Evolutionary conservation across 352 stramenopile genomes (phyloP).

Genomic region (Blastocystis sp.): DNA sequence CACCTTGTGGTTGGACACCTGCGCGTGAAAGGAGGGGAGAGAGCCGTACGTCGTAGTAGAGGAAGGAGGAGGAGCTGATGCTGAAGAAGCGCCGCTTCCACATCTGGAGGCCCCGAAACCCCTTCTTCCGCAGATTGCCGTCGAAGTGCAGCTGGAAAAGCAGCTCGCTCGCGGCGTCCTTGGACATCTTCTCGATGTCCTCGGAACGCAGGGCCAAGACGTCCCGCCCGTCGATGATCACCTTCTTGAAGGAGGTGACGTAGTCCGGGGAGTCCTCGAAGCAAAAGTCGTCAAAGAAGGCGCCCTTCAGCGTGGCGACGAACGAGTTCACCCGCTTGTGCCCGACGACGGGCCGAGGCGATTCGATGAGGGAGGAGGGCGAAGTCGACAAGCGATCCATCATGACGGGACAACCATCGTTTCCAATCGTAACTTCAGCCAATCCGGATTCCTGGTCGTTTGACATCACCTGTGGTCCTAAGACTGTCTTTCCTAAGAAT

Average conservation of each 20-base stretch:
- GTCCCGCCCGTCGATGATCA: conserved; percentile 16
- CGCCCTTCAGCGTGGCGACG: background rate
- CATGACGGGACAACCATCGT: conserved; percentile 57
- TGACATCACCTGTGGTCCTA: background rate
- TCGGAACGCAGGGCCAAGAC: conserved; percentile 21
- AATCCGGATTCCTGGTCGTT: conserved; percentile 36
- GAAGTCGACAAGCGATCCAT: conserved; percentile 12
- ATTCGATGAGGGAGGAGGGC: background rate
- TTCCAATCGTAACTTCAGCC: conserved; percentile 32
- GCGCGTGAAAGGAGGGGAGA: background rate
- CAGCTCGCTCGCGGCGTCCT: conserved; percentile 31
- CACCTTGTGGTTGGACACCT: conserved; percentile 26
- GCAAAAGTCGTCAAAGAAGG: conserved; percentile 53
- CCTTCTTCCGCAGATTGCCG: conserved; percentile 43
- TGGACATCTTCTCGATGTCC: conserved; percentile 48
- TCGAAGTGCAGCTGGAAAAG: conserved; percentile 33
- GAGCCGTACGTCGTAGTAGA: conserved; percentile 39
- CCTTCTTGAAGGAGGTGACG: conserved; percentile 1
- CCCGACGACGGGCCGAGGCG: background rate
- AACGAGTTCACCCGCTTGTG: background rate
- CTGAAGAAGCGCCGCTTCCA: conserved; percentile 59
- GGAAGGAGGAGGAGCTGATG: conserved; percentile 14
- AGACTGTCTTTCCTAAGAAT: no score
- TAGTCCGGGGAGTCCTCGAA: conserved; percentile 57
- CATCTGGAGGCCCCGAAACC: conserved; percentile 56